Base-by-base conservation (phyloP, 2,329 filamentous ascomycete species). In the Nigrospora osmanthi region DNA sequence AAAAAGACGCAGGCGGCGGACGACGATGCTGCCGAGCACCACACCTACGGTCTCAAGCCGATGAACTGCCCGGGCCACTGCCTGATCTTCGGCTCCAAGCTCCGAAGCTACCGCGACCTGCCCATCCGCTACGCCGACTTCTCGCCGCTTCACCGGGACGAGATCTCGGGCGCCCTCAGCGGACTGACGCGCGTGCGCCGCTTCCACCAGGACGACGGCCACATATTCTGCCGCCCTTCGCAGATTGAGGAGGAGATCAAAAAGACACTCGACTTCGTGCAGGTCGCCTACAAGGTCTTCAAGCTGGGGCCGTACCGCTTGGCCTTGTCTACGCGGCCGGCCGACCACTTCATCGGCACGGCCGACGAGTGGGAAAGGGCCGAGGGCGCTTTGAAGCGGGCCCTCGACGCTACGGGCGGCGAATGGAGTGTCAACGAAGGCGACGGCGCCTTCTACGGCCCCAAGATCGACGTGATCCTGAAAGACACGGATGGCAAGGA, bases 41-140 rank as follows among this genome's bases (percentile, higher is more conserved):
- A 60, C 41, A 59, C 61, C 37, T 63, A 63, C 28, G 89, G 83
- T 14, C 71, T 97, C 42, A 97, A 97, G 71, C 91, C 91, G 28
- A 97, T 97, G 93, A 97, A 97, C 71, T 98, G 93, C 69, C 93
- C 93, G 4, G 89, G 89, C 28, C 91, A 97, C 68, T 94, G 87
- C 66, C 71, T 93, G 53, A 85, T 96, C 58, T 95, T 95, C 65
- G 80, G 78, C 41, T 85, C 91, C 65, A 80, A 86, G 44, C 86
- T 88, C 59, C 80, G 88, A 57, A 93, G 85, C 66, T 95, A 97
- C 67, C 77, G 86, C 58, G 89, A 97, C 56, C 72, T 98, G 47
- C 93, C 93, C 28, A 84, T 94, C 69, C 80, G 93, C 59, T 86
- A 95, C 69, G 91, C 93, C 42, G 93, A 98, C 63, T 97, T 97